phyloP scores from a whole-genome alignment of 106 monocot species.

The Dendrobium huoshanense region DNA sequence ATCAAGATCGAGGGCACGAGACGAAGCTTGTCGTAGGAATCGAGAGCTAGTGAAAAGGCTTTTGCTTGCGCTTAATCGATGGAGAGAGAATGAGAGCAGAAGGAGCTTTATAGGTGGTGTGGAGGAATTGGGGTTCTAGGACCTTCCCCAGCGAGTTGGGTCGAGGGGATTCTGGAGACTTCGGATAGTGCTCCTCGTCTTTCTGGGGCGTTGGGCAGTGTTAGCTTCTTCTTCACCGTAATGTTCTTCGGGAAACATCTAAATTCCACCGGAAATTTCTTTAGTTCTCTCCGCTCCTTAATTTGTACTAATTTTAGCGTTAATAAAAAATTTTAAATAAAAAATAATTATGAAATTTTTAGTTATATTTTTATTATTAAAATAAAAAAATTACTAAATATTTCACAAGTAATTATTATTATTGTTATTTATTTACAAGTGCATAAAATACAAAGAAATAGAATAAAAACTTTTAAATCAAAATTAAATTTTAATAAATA shows the following conservation, averaged over 20 bases:
- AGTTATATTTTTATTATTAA: no score
- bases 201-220: background rate
- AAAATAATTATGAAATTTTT: no score
- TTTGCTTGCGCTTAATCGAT: background rate
- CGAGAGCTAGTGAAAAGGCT: no score
- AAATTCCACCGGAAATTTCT: background rate
- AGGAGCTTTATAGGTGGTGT: background rate
- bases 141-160: background rate
- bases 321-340: no score
- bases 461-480: no score
- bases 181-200: background rate
- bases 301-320: no score
- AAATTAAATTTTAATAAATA: no score
- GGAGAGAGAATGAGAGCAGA: background rate
- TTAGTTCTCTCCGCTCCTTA: no score
- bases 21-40: background rate
- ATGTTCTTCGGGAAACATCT: background rate
- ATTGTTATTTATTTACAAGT: no score
- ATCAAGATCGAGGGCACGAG: background rate
- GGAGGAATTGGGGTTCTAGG: background rate
- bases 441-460: no score
- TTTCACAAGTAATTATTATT: no score
- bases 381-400: no score
- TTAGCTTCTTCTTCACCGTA: background rate
- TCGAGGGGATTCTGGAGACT: conserved; percentile 4